Percentiles rank a stretch among this genome's conserved stretches.
Evolutionary conservation across 345 rosid species (phyloP).

Genomic region (Cochlearia excelsa): DNA sequence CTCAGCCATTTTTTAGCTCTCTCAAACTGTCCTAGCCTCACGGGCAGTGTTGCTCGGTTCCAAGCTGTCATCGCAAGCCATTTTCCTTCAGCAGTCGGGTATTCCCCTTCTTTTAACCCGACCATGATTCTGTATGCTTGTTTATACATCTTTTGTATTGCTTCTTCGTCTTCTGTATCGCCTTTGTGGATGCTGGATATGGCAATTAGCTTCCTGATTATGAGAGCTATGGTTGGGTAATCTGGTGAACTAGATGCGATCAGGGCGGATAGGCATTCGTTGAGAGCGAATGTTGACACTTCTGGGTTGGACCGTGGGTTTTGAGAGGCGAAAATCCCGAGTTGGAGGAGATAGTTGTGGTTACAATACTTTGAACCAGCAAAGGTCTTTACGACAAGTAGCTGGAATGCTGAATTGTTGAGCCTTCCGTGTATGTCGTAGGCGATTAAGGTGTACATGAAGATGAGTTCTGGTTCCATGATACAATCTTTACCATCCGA

Average conservation of each 20-base stretch:
- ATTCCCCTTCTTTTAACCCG: slow-evolving; percentile 83
- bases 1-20: slow-evolving; percentile 75
- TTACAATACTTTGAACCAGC: slow-evolving; percentile 70
- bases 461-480: slow-evolving; percentile 57
- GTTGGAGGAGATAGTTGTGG: slow-evolving; percentile 63
- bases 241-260: slow-evolving; percentile 67
- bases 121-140: slow-evolving; percentile 85
- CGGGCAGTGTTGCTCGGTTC: slow-evolving; percentile 81
- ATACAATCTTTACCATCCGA: slow-evolving; percentile 41
- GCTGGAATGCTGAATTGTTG: slow-evolving; percentile 49
- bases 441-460: slow-evolving; percentile 65
- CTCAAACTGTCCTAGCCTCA: slow-evolving; percentile 63
- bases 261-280: slow-evolving; percentile 62
- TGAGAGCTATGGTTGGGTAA: slow-evolving; percentile 61
- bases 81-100: slow-evolving; percentile 83
- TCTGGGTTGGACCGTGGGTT: slow-evolving; percentile 63
- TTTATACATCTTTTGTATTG: slow-evolving; percentile 62
- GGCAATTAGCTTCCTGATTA: slow-evolving; percentile 61
- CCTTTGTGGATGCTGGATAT: slow-evolving; percentile 67
- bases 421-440: slow-evolving; percentile 68
- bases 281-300: slow-evolving; percentile 69
- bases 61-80: slow-evolving; percentile 97
- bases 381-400: slow-evolving; percentile 57
- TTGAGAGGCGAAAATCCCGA: slow-evolving; percentile 70
- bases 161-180: slow-evolving; percentile 64